Conservation (phyloP, 2,329 filamentous ascomycete genomes). For the Cordyceps cateniannulata region DNA sequence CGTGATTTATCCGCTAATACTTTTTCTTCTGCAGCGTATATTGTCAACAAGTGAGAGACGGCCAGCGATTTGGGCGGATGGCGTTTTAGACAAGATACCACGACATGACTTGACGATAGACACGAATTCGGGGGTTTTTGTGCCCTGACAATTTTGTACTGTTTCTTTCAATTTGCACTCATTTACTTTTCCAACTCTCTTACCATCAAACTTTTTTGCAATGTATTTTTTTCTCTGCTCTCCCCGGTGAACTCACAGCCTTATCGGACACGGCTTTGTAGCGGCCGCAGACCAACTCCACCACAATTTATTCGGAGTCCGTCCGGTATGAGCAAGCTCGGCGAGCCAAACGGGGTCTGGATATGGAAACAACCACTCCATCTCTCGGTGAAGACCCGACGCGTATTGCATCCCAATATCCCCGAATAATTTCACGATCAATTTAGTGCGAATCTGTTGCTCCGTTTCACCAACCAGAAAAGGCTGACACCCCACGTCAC, state of each 20-base stretch:
- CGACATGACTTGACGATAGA: slow-evolving; percentile 2
- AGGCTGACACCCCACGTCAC: neutral
- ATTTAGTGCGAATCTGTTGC: neutral
- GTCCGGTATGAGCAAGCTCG: neutral
- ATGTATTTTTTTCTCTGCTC: neutral
- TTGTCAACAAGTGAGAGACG: slow-evolving; percentile 7
- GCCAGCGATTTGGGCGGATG: neutral
- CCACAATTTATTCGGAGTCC: neutral
- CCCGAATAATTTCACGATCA: neutral
- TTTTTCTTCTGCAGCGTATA: neutral
- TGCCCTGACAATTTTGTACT: too few species aligned
- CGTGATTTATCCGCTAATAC: neutral
- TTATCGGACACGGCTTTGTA: neutral
- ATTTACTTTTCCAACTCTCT: neutral
- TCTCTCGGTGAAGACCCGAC: neutral
- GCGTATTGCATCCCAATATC: neutral
- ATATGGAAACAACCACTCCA: neutral
- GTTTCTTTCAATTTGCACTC: neutral
- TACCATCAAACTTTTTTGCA: neutral
- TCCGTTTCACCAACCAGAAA: neutral
- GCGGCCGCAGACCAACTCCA: neutral
- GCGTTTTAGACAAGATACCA: slow-evolving; percentile 5
- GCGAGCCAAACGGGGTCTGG: neutral
- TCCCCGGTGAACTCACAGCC: neutral
- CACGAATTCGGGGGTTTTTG: neutral